Evolutionary conservation across 257 asterid genomes (phyloP).

Genomic region (Thymus quinquecostatus): DNA sequence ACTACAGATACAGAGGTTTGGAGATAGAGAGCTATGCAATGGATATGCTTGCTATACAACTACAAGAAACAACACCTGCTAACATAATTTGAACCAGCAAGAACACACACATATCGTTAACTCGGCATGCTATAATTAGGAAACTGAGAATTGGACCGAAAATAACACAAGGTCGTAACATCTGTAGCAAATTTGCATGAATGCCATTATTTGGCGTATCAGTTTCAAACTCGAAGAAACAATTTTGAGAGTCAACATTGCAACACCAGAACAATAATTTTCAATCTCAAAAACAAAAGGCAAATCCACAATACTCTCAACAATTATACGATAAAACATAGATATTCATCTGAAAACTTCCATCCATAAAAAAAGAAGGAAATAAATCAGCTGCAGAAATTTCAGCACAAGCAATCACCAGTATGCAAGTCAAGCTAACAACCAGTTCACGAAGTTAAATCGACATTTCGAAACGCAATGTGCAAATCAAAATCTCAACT

Average conservation of each 20-base stretch:
- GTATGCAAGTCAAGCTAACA: constrained; percentile 1
- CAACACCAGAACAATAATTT: background rate
- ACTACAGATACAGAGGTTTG: background rate
- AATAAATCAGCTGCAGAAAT: constrained; percentile 9
- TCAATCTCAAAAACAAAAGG: background rate
- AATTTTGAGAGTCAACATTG: background rate
- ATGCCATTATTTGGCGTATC: constrained; percentile 16
- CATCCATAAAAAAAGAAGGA: background rate
- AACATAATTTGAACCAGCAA: background rate
- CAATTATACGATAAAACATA: background rate
- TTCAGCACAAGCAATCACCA: background rate
- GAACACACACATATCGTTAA: constrained; percentile 8
- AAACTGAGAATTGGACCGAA: constrained; percentile 1
- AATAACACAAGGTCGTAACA: background rate
- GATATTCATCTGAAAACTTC: background rate
- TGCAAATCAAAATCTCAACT: constrained; percentile 8
- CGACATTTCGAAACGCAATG: constrained; percentile 17
- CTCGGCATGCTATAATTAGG: constrained; percentile 23
- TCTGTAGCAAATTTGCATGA: background rate
- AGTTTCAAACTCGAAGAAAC: constrained; percentile 19
- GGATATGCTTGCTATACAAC: background rate
- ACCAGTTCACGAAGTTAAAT: background rate
- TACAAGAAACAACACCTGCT: constrained; percentile 18
- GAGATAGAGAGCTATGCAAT: constrained; percentile 2
- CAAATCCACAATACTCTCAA: constrained; percentile 4